Conservation (phyloP, 1,139 yeast genomes). For the Suhomyces anneliseae region DNA sequence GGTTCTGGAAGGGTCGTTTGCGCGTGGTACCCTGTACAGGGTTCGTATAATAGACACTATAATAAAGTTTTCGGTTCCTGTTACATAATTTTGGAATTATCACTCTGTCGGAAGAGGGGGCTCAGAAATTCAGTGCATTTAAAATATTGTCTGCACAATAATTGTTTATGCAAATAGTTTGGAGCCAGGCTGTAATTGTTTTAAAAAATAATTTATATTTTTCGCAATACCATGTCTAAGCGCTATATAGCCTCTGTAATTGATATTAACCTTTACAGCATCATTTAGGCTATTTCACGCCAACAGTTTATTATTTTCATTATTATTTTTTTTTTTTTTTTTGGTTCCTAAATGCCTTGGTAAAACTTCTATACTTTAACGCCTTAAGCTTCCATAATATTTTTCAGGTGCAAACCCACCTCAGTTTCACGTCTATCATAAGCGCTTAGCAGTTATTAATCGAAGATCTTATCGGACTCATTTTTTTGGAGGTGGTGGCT, state of each 20-base stretch:
- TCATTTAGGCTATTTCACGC: not conserved
- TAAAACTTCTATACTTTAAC: slow-evolving; percentile 13
- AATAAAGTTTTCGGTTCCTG: not conserved
- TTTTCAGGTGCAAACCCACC: slow-evolving; percentile 9
- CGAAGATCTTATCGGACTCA: slow-evolving; percentile 6
- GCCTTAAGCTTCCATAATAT: slow-evolving; percentile 8
- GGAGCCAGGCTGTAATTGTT: not conserved
- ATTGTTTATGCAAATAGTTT: not conserved
- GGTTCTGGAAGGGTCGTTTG: not conserved
- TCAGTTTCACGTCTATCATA: slow-evolving; percentile 11
- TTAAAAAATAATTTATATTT: no score
- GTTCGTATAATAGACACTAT: not conserved
- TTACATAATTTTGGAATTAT: not conserved
- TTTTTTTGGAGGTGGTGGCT: not conserved
- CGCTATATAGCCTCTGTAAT: not conserved
- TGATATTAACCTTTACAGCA: slow-evolving; percentile 6
- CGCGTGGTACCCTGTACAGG: not conserved
- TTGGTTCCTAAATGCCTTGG: slow-evolving; percentile 9
- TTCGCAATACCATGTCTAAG: not conserved
- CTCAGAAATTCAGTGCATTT: not conserved
- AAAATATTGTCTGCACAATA: not conserved
- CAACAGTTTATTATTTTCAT: not conserved
- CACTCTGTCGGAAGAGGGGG: not conserved
- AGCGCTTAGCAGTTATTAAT: slow-evolving; percentile 6
- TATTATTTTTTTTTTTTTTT: slow-evolving; percentile 4